Conservation (phyloP, 306 rosid species). For the Carpinus viminea region DNA sequence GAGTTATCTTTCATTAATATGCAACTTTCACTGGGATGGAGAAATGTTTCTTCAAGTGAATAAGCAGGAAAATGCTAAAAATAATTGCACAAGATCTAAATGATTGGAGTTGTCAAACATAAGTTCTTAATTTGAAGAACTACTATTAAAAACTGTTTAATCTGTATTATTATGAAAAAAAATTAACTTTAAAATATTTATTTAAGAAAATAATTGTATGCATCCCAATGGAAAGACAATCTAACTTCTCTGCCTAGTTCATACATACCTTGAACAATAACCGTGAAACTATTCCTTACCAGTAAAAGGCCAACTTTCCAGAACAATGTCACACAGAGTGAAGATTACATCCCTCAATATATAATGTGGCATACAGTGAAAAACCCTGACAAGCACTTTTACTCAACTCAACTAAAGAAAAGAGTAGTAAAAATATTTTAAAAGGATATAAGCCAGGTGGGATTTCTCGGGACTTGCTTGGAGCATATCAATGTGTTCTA, state of each 20-base stretch:
- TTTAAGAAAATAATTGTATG: background rate
- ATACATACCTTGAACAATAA: background rate
- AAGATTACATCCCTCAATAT: background rate
- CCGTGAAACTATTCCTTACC: background rate
- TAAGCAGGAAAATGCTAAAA: background rate
- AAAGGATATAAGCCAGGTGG: background rate
- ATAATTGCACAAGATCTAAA: background rate
- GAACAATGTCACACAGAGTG: background rate
- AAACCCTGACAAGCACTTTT: background rate
- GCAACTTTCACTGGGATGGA: background rate
- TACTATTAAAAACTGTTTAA: background rate
- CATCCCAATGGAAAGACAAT: background rate
- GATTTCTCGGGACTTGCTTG: background rate
- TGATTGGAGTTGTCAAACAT: background rate
- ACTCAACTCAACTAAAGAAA: background rate
- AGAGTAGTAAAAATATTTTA: background rate
- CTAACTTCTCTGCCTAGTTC: background rate
- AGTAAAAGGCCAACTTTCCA: background rate
- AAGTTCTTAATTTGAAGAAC: background rate
- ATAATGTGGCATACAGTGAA: background rate
- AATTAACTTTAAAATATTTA: no score
- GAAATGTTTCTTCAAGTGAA: background rate
- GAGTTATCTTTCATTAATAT: background rate
- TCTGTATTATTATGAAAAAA: background rate
- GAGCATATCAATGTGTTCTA: background rate